phyloP scores from a whole-genome alignment of 1,284 basidiomycete species.

The Cryptococcus sp. region DNA sequence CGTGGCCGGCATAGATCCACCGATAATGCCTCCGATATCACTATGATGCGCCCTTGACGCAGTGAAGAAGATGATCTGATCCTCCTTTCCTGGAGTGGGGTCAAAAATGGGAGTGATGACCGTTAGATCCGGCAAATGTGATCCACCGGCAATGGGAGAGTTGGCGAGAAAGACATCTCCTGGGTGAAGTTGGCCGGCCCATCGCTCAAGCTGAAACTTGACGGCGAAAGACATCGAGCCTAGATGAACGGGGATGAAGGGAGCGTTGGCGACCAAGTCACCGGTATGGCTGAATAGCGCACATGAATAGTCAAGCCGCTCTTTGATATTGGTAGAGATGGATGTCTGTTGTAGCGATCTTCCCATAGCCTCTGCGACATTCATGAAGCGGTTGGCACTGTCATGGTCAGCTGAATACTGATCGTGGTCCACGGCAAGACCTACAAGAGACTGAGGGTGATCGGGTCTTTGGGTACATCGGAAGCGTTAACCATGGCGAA shows the following conservation, averaged over 20 bases:
- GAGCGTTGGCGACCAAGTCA: slow-evolving; percentile 53
- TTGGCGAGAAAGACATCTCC: slow-evolving; percentile 53
- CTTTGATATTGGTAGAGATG: slow-evolving; percentile 47
- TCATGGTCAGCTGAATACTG: neutral
- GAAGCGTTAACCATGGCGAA: slow-evolving; percentile 5
- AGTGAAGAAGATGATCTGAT: slow-evolving; percentile 39
- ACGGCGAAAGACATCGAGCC: slow-evolving; percentile 45
- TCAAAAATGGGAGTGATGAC: slow-evolving; percentile 40
- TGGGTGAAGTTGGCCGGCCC: slow-evolving; percentile 33
- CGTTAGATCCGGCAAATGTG: slow-evolving; percentile 39
- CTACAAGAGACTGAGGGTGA: slow-evolving; percentile 34
- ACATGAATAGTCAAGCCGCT: slow-evolving; percentile 49
- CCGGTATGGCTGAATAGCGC: slow-evolving; percentile 52
- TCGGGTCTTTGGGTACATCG: slow-evolving; percentile 25
- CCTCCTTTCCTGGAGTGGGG: slow-evolving; percentile 1
- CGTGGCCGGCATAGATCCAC: slow-evolving; percentile 85
- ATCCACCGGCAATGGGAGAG: slow-evolving; percentile 43
- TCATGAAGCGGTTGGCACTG: slow-evolving; percentile 35
- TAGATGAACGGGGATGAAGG: slow-evolving; percentile 53
- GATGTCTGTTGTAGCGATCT: slow-evolving; percentile 51
- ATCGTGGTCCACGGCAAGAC: slow-evolving; percentile 1
- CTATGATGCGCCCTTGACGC: slow-evolving; percentile 34
- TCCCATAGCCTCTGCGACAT: slow-evolving; percentile 53
- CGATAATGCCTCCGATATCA: slow-evolving; percentile 43
- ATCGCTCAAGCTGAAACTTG: slow-evolving; percentile 47